Base-by-base conservation (phyloP, 2,329 filamentous ascomycete species). In the Colletotrichum agaves region DNA sequence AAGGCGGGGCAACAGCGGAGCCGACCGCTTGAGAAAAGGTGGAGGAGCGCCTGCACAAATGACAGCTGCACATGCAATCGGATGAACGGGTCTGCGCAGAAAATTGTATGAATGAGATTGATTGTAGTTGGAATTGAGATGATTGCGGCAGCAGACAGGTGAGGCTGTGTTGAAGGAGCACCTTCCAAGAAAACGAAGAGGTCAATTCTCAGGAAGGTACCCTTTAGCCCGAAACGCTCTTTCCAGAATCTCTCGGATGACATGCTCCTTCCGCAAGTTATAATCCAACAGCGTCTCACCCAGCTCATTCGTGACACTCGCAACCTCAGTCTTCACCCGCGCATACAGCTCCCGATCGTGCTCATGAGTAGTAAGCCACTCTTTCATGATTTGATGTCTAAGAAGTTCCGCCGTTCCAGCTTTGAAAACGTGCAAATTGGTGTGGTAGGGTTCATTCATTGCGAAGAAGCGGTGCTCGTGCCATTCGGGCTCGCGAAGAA, bases 361-460 rank as follows among this genome's bases (percentile, higher is more conserved):
- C 2, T 75, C 74, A 47, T 78, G 71, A 21, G 70, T 69, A n/a
- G 57, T 71, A 55, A 86, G 69, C 81, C 81, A 84, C 15, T 85
- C 79, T 5, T 78, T 73, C 70, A 86, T 83, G 35, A 84, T 79
- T 31, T 71, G 72, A 61, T 85, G 84, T 0, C 83, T 74, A 44
- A 75, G 76, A 3, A 76, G 74, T 71, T 85, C 84, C 0, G 81
- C 75, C 23, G 74, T 80, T 2, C 78, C 77, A 1, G 78, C 78
- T 0, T 82, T 80, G 71, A 78, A 87, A 39, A 87, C 82, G 69
- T 87, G 84, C 59, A 87, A 49, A 69, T 86, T 86, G 3, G 75
- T 76, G n/a, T 13, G 15, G 1, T 75, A 71, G 1, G 79, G 73
- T 61, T 79, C 76, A 37, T 77, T 72, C 61, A 75, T 67, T 62